Evolutionary conservation across 441 rosid genomes (phyloP), one percentile per base, ranked within the genome.

Genomic region (Euphorbia schlechtendalii): DNA sequence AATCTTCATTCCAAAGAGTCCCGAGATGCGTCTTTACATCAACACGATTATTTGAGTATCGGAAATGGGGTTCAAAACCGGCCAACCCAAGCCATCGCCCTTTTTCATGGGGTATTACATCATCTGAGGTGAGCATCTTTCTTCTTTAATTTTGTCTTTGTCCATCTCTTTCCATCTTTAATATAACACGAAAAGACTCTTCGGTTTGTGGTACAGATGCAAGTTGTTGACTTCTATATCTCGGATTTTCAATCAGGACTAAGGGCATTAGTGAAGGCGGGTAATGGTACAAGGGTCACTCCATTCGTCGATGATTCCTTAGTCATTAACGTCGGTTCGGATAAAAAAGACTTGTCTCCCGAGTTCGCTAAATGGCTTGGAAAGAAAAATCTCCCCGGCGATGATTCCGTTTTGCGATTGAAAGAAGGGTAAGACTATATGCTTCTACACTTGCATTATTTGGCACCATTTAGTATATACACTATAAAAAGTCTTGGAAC

Each of bases 241-340:
- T 95, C 99, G 15, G 99, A 95, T 82, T 92, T 95, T 70, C 99
- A 95, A 68, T 92, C 98, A 66, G 99, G 99, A 18, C 76, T 92
- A 71, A 84, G 96, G 69, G 96, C 96, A 28, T 76, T 88, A 72
- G 96, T 88, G 53, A 88, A 88, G 78, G 81, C 85, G 21, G 96
- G 96, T 38, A 78, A 78, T 73, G 90, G 86, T 22, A 84, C 87
- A 1, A 77, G 85, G 76, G 89, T 88, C 69, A 82, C 85, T 55
- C 89, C 90, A 27, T 84, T 79, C 65, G 92, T 88, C 22, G 92
- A 88, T 17, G 86, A 86, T 70, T 81, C 90, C 15, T 69, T 82
- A 12, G 78, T 73, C 64, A 71, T 84, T 25, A 87, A 86, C 66
- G 78, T 81, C 59, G 74, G 83, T 74, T 83, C 90, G 2, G 65